These are phyloP conservation scores for Podila minutissima DNA, from an alignment of 192 early-diverging fungal species.

Conservation along the genomic window DNA sequence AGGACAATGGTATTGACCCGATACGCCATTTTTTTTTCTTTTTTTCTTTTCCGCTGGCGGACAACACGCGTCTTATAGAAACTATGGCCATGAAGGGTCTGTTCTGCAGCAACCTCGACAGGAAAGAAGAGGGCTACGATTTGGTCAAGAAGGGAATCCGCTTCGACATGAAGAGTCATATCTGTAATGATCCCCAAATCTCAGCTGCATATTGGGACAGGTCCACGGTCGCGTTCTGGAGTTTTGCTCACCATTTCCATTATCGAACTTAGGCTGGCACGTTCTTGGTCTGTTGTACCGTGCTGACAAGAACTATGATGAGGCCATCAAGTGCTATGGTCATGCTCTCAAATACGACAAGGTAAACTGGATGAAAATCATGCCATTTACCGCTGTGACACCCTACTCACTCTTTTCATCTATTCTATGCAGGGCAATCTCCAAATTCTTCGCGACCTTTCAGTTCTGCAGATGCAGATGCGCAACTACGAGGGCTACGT, in stretches of 20 bases:
- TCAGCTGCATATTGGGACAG: not conserved
- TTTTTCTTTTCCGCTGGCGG: not conserved
- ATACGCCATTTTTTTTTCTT: not conserved
- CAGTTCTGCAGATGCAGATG: constrained; percentile 86
- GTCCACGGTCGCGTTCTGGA: not conserved
- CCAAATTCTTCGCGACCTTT: constrained; percentile 92
- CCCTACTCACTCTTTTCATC: not conserved
- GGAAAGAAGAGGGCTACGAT: constrained; percentile 92
- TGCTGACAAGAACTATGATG: constrained; percentile 91
- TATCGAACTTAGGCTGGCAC: constrained; percentile 83
- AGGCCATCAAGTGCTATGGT: constrained; percentile 92
- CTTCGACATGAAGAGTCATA: constrained; percentile 83
- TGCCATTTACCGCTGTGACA: not conserved
- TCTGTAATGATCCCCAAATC: constrained; percentile 67
- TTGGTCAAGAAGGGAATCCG: constrained; percentile 86
- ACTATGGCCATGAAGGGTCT: constrained; percentile 96
- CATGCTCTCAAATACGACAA: constrained; percentile 87
- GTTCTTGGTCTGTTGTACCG: constrained; percentile 94
- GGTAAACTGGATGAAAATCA: constrained; percentile 33
- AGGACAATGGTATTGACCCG: not conserved
- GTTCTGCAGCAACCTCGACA: constrained; percentile 89
- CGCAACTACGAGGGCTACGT: constrained; percentile 87
- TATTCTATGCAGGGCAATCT: constrained; percentile 70
- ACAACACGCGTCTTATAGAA: constrained; percentile 59
- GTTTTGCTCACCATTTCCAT: constrained; percentile 2